Evolutionary conservation across 2,329 filamentous ascomycete genomes (phyloP).

Genomic region (Xylariaceae sp.): DNA sequence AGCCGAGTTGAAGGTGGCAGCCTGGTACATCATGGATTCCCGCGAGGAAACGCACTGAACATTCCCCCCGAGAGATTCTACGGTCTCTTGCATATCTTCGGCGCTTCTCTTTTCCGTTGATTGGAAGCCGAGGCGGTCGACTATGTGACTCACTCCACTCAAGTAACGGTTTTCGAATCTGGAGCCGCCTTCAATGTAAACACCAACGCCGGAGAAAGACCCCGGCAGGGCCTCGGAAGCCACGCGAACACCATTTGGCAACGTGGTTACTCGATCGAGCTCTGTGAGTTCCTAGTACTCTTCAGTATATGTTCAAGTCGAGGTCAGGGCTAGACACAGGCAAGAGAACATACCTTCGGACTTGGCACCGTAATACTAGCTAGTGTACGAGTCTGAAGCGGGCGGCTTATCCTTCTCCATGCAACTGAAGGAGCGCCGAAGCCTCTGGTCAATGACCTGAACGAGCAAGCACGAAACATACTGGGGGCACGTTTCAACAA

Average conservation of each 20-base stretch:
- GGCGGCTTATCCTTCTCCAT: slow-evolving; percentile 19
- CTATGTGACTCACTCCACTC: slow-evolving; percentile 90
- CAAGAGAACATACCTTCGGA: slow-evolving; percentile 24
- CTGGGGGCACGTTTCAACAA: slow-evolving; percentile 16
- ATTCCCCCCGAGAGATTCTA: slow-evolving; percentile 90
- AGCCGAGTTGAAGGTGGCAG: slow-evolving; percentile 93
- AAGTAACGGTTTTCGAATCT: slow-evolving; percentile 86
- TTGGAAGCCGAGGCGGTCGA: slow-evolving; percentile 95
- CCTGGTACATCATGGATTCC: slow-evolving; percentile 98
- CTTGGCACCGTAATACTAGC: slow-evolving; percentile 31
- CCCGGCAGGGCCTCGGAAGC: slow-evolving; percentile 93
- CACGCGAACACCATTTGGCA: slow-evolving; percentile 90
- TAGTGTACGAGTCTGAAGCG: slow-evolving; percentile 24
- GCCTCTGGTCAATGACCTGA: slow-evolving; percentile 27
- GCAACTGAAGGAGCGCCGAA: slow-evolving; percentile 25
- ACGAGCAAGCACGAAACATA: slow-evolving; percentile 34
- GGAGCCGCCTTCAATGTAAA: slow-evolving; percentile 94
- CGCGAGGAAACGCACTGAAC: slow-evolving; percentile 95
- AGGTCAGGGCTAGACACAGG: neutral
- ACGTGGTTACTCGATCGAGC: slow-evolving; percentile 82
- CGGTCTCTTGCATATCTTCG: slow-evolving; percentile 83
- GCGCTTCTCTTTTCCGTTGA: slow-evolving; percentile 71
- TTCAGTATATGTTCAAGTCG: slow-evolving; percentile 8
- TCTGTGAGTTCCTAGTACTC: slow-evolving; percentile 76
- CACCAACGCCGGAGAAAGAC: slow-evolving; percentile 91